Evolutionary conservation across 2,329 filamentous ascomycete genomes (phyloP).

Genomic region (Talaromyces atroroseus): DNA sequence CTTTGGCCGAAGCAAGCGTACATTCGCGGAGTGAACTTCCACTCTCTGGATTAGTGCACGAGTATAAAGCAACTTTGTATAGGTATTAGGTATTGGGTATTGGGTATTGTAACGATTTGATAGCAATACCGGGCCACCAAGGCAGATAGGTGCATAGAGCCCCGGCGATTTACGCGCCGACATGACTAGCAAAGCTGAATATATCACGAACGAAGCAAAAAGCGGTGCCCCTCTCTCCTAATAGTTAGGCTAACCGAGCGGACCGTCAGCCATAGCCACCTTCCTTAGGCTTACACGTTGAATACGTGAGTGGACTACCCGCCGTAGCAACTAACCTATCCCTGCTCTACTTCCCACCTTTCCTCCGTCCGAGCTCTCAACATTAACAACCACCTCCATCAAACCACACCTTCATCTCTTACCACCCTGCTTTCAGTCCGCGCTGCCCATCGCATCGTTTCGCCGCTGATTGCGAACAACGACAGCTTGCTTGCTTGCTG

Average conservation of each 20-base stretch:
- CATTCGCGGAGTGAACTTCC: too few relatives aligned
- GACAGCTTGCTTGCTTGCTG: not conserved
- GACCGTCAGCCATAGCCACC: constrained; percentile 11
- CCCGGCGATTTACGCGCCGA: not conserved
- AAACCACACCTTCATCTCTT: not conserved
- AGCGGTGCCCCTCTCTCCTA: not conserved
- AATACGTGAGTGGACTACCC: not conserved
- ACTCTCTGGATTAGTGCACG: too few relatives aligned
- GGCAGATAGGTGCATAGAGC: not conserved
- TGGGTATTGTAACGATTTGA: not conserved
- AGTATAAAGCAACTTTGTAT: too few relatives aligned
- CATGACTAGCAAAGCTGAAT: not conserved
- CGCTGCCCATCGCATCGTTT: not conserved
- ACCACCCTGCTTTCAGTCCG: not conserved
- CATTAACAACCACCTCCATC: not conserved
- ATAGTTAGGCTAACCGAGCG: constrained; percentile 6
- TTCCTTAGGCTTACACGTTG: not conserved
- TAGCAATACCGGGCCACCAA: not conserved
- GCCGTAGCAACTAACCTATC: constrained; percentile 2
- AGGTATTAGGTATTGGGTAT: too few relatives aligned
- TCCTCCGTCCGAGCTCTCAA: constrained; percentile 6
- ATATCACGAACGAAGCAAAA: too few relatives aligned
- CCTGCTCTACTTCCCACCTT: constrained; percentile 6
- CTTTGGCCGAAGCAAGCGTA: too few relatives aligned
- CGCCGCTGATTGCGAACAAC: not conserved